Base-by-base conservation (phyloP, 2,329 filamentous ascomycete species). In the Botryotinia globosa region DNA sequence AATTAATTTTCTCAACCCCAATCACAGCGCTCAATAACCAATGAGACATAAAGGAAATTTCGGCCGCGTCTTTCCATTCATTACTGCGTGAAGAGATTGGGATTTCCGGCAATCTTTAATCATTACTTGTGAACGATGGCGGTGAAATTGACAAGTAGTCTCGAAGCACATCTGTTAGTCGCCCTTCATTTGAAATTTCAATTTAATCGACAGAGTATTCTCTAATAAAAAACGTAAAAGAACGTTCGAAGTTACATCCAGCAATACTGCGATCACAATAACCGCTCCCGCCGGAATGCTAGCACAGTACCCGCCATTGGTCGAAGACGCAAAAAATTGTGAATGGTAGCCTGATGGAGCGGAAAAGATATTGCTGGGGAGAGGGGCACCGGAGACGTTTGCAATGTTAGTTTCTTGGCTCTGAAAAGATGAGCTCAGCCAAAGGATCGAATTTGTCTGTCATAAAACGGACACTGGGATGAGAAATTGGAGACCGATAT, bases 181-280 rank as follows among this genome's bases (percentile, higher is more conserved):
- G 12, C 12, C 4, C 12, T 16, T 54, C 7, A 54, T 29, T 54
- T 1, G 14, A 16, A 3, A 54, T 6, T 6, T 54, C n/a, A 12
- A n/a, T 54, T 54, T 14, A n/a, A 16, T 54, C 2, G 25, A 5
- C 25, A 6, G 48, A 14, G 6, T 16, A 0, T 7, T 25, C 4
- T 54, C 12, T n/a, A 54, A 5, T n/a, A 1, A 25, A n/a, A n/a
- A n/a, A 16, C 3, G n/a, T 3, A 16, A n/a, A 5, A n/a, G 0
- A 5, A 8, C 29, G 5, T 54, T 54, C 14, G 6, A 18, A 16
- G 1, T 54, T 18, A 54, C 25, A 16, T 54, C 29, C 3, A 7
- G 25, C 0, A 29, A 54, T 18, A 54, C 12, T 12, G 25, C 6
- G 12, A 29, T 54, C 51, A 54, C 6, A n/a, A 29, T 54, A 12